Evolutionary conservation across 2,329 filamentous ascomycete species (phyloP).

Genomic region (Alternaria longipes): DNA sequence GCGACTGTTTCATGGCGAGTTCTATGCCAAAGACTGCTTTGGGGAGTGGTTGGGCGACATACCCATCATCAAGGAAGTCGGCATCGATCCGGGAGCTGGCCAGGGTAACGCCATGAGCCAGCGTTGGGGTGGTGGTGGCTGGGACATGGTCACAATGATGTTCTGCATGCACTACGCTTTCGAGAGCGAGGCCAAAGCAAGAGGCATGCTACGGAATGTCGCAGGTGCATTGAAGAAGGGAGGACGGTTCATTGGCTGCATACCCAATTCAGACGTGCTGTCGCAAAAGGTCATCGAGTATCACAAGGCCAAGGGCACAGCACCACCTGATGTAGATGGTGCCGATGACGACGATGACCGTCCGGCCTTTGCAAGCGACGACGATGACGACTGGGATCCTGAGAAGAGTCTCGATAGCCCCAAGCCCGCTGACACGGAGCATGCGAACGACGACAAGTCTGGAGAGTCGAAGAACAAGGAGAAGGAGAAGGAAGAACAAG

Average conservation of each 20-base stretch:
- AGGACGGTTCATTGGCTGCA: slow-evolving; percentile 91
- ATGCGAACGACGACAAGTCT: slow-evolving; percentile 35
- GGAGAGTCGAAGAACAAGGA: slow-evolving; percentile 34
- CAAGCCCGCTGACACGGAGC: slow-evolving; percentile 50
- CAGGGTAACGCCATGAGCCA: slow-evolving; percentile 67
- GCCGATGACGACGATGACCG: slow-evolving; percentile 44
- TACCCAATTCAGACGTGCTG: slow-evolving; percentile 95
- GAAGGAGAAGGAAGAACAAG: slow-evolving; percentile 45
- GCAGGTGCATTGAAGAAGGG: slow-evolving; percentile 91
- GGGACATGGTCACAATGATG: slow-evolving; percentile 98
- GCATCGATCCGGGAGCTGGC: slow-evolving; percentile 78
- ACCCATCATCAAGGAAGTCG: slow-evolving; percentile 82
- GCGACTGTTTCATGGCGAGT: slow-evolving; percentile 82
- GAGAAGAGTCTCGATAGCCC: slow-evolving; percentile 55
- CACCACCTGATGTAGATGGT: slow-evolving; percentile 49
- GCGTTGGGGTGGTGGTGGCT: slow-evolving; percentile 76
- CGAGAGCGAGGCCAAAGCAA: slow-evolving; percentile 87
- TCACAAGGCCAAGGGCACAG: slow-evolving; percentile 64
- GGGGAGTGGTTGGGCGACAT: slow-evolving; percentile 83
- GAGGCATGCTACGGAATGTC: slow-evolving; percentile 93
- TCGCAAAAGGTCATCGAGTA: slow-evolving; percentile 79
- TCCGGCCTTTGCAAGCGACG: slow-evolving; percentile 49
- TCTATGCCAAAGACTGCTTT: slow-evolving; percentile 92
- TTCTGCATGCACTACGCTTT: slow-evolving; percentile 99
- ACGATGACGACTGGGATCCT: slow-evolving; percentile 57